Conservation (phyloP, 1,284 basidiomycete species). For the Cerrena zonata region DNA sequence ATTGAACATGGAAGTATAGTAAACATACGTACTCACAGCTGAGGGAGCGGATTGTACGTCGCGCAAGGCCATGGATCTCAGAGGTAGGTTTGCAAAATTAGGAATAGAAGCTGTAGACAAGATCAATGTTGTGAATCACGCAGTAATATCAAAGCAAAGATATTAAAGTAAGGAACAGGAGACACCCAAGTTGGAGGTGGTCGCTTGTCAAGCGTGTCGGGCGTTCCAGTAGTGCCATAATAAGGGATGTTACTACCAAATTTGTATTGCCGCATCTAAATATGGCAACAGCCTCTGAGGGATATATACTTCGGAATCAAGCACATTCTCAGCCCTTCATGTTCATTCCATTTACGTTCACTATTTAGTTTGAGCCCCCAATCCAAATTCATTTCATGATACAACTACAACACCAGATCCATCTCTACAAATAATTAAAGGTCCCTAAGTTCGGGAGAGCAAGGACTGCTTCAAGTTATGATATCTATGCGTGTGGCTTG, state of each 20-base stretch:
- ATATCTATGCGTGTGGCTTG: no score
- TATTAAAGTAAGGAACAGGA: not conserved
- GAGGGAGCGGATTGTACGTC: not conserved
- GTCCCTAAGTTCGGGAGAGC: no score
- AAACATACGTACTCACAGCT: not conserved
- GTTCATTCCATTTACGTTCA: no score
- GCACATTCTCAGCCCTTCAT: no score
- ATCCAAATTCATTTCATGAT: no score
- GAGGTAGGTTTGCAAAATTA: not conserved
- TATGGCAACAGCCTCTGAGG: not conserved
- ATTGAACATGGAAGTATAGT: not conserved
- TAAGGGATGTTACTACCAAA: not conserved
- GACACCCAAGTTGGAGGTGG: not conserved
- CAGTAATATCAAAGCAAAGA: not conserved
- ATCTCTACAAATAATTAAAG: no score
- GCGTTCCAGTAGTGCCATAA: not conserved
- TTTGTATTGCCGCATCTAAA: not conserved
- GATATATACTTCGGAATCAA: no score
- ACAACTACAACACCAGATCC: no score
- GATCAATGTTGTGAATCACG: not conserved
- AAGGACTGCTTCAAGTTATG: no score
- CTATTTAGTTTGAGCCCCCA: no score
- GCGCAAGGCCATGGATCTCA: not conserved
- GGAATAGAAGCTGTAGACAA: not conserved
- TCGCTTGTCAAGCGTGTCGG: not conserved